Percentiles rank a stretch among this genome's conserved stretches.
Conservation (phyloP, 2,329 filamentous ascomycete species). For the Pestalotiopsis sp. region DNA sequence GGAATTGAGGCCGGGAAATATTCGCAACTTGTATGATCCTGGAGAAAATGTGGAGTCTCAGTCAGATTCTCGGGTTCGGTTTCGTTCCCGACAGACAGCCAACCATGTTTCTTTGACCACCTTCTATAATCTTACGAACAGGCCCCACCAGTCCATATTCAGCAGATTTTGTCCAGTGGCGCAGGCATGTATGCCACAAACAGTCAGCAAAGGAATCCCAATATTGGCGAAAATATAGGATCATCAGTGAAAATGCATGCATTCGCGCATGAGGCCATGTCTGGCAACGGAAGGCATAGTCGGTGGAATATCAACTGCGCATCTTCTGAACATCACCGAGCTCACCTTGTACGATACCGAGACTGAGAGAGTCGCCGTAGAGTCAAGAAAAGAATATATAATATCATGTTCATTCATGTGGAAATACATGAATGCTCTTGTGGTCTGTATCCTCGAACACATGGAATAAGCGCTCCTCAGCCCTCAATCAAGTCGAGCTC, state of each 20-base stretch:
- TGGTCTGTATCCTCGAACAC: background rate
- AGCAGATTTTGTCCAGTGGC: background rate
- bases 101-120: background rate
- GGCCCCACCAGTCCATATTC: background rate
- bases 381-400: background rate
- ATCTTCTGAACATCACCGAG: background rate
- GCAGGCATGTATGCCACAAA: background rate
- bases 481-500: no score
- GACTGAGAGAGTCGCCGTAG: background rate
- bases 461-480: background rate
- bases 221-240: background rate
- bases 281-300: background rate
- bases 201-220: background rate
- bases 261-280: background rate
- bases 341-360: background rate
- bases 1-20: background rate
- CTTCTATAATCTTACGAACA: background rate
- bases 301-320: background rate
- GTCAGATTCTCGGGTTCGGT: constrained; percentile 5
- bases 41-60: background rate
- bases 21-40: background rate
- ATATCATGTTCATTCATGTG: background rate
- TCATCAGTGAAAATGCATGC: background rate
- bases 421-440: no score
- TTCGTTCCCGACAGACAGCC: background rate